Percentiles rank a stretch among this genome's conserved stretches.
Evolutionary conservation across 768 basidiomycete genomes (phyloP).

Genomic region (Psilocybe tampanensis): DNA sequence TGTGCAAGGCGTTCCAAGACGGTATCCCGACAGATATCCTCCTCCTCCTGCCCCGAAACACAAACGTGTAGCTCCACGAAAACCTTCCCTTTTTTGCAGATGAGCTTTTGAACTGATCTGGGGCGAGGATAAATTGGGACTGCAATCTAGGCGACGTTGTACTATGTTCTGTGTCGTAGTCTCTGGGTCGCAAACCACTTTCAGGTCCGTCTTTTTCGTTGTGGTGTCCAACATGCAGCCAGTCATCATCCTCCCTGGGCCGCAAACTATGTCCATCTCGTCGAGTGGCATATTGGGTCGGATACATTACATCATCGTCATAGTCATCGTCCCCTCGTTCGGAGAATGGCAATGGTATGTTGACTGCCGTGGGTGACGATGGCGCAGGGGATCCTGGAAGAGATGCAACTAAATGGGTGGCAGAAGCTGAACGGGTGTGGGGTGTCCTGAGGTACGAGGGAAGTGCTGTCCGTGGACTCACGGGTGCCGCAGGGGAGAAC

Average conservation of each 20-base stretch:
- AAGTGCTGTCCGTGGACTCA: conserved; percentile 41
- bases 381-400: conserved; percentile 41
- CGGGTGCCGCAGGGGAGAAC: conserved; percentile 30
- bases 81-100: conserved; percentile 21
- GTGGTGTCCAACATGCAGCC: conserved; percentile 31
- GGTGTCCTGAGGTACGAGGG: conserved; percentile 44
- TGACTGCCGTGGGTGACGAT: conserved; percentile 32
- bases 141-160: conserved; percentile 16
- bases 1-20: conserved; percentile 19
- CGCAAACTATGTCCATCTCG: conserved; percentile 32
- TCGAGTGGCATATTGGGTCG: conserved; percentile 48
- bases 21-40: conserved; percentile 54
- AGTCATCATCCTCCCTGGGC: conserved; percentile 37
- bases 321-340: conserved; percentile 45
- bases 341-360: conserved; percentile 27
- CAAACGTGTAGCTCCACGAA: conserved; percentile 57
- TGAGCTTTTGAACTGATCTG: conserved; percentile 22
- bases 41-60: conserved; percentile 54
- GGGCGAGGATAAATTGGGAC: conserved; percentile 41
- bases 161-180: conserved; percentile 8
- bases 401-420: conserved; percentile 39
- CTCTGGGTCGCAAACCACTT: conserved; percentile 2
- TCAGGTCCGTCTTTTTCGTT: conserved; percentile 11
- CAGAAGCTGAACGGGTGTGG: conserved; percentile 32
- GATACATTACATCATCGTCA: conserved; percentile 53